Conservation (phyloP, 1,139 yeast species). For the Arxiozyma slooffiae region DNA sequence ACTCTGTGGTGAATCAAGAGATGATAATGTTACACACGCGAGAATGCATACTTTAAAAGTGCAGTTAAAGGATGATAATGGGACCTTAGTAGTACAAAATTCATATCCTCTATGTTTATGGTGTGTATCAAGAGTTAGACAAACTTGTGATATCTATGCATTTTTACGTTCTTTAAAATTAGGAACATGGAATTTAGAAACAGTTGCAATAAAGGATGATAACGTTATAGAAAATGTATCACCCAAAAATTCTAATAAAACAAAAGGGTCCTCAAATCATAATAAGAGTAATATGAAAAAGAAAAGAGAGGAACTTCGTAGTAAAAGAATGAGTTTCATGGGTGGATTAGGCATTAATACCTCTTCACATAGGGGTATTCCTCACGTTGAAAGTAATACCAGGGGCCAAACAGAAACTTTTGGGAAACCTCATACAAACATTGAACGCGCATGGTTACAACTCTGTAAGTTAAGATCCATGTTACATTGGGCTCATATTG, state of each 20-base stretch:
- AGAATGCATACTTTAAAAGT: constrained; percentile 60
- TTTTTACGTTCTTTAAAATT: constrained; percentile 54
- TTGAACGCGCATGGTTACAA: constrained; percentile 49
- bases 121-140: constrained; percentile 70
- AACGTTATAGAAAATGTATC: constrained; percentile 8
- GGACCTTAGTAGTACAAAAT: constrained; percentile 27
- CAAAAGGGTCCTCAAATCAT: constrained; percentile 8
- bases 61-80: constrained; percentile 22
- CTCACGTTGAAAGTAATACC: constrained; percentile 13
- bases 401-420: constrained; percentile 9
- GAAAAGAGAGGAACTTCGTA: constrained; percentile 11
- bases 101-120: constrained; percentile 74
- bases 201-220: constrained; percentile 21
- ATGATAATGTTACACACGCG: constrained; percentile 63
- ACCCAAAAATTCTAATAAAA: constrained; percentile 12
- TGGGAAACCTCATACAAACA: constrained; percentile 26
- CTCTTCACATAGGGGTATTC: constrained; percentile 8
- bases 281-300: constrained; percentile 3
- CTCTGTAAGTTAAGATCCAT: constrained; percentile 46
- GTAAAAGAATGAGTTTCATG: constrained; percentile 23
- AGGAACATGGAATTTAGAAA: constrained; percentile 43
- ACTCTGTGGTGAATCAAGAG: constrained; percentile 69
- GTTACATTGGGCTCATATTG: constrained; percentile 75
- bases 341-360: constrained; percentile 15
- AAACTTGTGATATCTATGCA: constrained; percentile 70